A percentile compares a stretch with the other conserved stretches of the same genome.
Conservation (phyloP, 2,329 filamentous ascomycete species). For the Fusarium verrucosum region DNA sequence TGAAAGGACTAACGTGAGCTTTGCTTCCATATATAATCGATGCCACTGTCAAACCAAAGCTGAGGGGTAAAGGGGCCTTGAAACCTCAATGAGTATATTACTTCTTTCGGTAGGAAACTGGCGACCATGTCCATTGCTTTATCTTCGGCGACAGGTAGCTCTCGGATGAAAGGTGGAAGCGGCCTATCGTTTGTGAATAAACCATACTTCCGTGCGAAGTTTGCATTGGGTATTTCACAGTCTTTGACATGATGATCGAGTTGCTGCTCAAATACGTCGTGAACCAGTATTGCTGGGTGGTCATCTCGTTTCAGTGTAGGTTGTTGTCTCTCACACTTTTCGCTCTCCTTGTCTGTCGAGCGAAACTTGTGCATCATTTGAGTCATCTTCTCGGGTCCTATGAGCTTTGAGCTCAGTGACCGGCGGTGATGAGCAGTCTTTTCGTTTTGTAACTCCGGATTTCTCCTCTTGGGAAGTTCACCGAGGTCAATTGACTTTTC, state of each 20-base stretch:
- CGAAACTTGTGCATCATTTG: conserved; percentile 20
- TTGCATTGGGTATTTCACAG: conserved; percentile 54
- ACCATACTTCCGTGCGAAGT: conserved; percentile 56
- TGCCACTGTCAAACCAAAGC: conserved; percentile 56
- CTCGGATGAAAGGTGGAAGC: conserved; percentile 49
- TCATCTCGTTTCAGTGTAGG: not conserved
- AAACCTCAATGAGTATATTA: conserved; percentile 48
- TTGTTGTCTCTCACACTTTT: not conserved
- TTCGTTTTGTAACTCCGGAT: not conserved
- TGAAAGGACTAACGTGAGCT: conserved; percentile 3
- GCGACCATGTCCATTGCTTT: conserved; percentile 51
- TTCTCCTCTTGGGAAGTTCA: conserved; percentile 11
- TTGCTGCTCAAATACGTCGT: conserved; percentile 17
- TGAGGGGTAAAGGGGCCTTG: conserved; percentile 57
- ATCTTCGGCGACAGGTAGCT: conserved; percentile 55
- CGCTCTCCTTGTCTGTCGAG: conserved; percentile 1
- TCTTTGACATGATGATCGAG: conserved; percentile 43
- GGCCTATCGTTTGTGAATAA: conserved; percentile 48
- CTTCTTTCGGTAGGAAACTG: conserved; percentile 42
- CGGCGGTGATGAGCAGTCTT: not conserved
- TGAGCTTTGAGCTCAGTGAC: conserved; percentile 6
- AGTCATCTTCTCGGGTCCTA: conserved; percentile 2
- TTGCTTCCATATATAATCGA: conserved; percentile 53
- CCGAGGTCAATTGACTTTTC: conserved; percentile 42
- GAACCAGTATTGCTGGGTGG: conserved; percentile 1